A percentile compares a stretch with the other conserved stretches of the same genome.
Evolutionary conservation across 2,329 filamentous ascomycete genomes (phyloP).

Genomic region (Monilinia polystroma): DNA sequence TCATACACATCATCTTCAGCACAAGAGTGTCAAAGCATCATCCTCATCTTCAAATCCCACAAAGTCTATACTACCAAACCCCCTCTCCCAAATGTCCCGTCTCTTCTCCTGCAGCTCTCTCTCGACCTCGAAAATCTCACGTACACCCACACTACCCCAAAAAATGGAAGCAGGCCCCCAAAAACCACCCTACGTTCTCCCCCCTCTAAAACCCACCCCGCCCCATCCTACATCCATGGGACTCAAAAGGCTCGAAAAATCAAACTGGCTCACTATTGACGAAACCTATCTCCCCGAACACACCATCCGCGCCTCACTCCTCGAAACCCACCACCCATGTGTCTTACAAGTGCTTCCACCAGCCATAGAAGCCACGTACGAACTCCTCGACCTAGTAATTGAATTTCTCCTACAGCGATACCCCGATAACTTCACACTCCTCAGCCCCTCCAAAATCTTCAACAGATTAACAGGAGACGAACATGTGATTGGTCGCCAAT

Average conservation of each 20-base stretch:
- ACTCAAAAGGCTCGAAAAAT: constrained; percentile 46
- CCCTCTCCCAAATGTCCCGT: not conserved
- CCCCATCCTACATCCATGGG: constrained; percentile 47
- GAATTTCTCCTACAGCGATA: constrained; percentile 47
- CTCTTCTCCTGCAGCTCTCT: constrained; percentile 5
- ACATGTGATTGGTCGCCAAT: constrained; percentile 43
- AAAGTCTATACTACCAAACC: not conserved
- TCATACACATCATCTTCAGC: not conserved
- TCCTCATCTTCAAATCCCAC: not conserved
- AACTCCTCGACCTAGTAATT: constrained; percentile 48
- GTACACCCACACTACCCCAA: not conserved
- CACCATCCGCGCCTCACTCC: constrained; percentile 44
- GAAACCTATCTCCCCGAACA: constrained; percentile 48
- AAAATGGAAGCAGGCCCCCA: not conserved
- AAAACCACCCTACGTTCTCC: constrained; percentile 11
- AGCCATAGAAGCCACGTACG: constrained; percentile 47
- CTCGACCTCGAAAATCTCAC: not conserved
- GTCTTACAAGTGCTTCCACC: constrained; percentile 48
- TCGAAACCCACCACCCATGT: constrained; percentile 42
- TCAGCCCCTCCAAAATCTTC: constrained; percentile 42
- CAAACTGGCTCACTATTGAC: constrained; percentile 51
- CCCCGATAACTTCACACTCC: constrained; percentile 45
- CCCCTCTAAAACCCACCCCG: constrained; percentile 13
- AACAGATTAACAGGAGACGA: constrained; percentile 45
- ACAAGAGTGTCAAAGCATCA: not conserved